Conservation (phyloP, 805 yeast species). For the Kuraishia molischiana region DNA sequence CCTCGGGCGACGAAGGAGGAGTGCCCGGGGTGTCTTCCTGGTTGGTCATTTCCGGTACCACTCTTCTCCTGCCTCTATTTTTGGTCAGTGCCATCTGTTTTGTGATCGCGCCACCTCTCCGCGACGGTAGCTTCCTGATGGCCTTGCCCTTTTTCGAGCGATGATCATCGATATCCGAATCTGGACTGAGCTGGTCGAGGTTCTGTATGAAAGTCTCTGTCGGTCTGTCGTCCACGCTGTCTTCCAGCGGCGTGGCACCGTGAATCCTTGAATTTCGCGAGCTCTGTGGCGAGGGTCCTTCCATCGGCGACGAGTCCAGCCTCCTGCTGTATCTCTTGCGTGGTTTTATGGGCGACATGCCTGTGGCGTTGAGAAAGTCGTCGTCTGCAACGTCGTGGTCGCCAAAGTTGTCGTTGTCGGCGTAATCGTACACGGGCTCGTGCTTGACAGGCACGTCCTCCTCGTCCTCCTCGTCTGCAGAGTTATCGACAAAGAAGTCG, state of each 20-base stretch:
- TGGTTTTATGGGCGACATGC: constrained; percentile 4
- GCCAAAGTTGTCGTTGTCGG: not conserved
- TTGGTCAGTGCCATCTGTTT: constrained; percentile 24
- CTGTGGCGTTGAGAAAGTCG: not conserved
- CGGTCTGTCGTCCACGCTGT: not conserved
- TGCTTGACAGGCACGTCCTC: not conserved
- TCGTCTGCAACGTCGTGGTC: not conserved
- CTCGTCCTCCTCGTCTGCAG: constrained; percentile 1
- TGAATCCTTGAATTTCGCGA: not conserved
- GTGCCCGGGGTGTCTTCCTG: not conserved
- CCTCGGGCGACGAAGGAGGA: not conserved
- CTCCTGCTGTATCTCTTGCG: not conserved
- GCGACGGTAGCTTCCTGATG: constrained; percentile 3
- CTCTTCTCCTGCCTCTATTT: constrained; percentile 4
- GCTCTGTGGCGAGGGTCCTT: not conserved
- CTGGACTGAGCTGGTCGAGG: constrained; percentile 8
- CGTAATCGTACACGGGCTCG: not conserved
- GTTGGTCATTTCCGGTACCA: too few species aligned
- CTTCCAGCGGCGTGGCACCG: not conserved
- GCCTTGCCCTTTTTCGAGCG: constrained; percentile 1
- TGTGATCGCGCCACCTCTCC: constrained; percentile 14
- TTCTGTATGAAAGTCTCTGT: constrained; percentile 2
- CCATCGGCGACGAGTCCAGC: constrained; percentile 4
- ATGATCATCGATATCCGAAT: constrained; percentile 6
- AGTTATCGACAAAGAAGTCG: constrained; percentile 38